Evolutionary conservation across 140 eudicot genomes (phyloP).

Genomic region (Flaveria floridana): DNA sequence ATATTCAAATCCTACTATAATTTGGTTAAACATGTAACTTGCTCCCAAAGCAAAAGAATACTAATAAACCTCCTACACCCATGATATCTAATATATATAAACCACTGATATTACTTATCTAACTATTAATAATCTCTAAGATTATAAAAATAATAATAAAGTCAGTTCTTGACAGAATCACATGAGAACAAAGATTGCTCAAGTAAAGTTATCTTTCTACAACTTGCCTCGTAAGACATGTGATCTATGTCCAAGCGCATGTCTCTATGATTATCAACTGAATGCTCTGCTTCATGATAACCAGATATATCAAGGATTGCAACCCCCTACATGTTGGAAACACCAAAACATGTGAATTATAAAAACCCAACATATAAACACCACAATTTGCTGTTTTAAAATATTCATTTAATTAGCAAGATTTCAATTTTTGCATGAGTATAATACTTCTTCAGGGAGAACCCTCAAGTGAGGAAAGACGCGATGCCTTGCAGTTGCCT

Average conservation of each 20-base stretch:
- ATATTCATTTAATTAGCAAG: constrained; percentile 13
- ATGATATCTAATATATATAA: no score
- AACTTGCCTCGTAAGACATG: constrained; percentile 93
- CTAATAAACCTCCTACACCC: no score
- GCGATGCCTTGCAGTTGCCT: constrained; percentile 57
- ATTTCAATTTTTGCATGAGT: background rate
- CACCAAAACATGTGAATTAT: constrained; percentile 23
- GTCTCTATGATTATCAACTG: constrained; percentile 81
- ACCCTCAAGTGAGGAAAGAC: constrained; percentile 72
- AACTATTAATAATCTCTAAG: background rate
- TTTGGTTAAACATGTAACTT: background rate
- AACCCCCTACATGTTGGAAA: constrained; percentile 54
- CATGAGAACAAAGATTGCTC: background rate
- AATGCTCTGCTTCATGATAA: constrained; percentile 60
- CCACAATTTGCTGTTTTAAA: background rate
- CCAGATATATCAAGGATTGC: constrained; percentile 71
- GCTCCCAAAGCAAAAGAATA: background rate
- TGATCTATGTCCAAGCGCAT: constrained; percentile 94
- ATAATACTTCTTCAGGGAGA: constrained; percentile 73
- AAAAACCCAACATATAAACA: background rate
- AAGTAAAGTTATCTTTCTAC: background rate
- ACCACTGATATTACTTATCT: background rate
- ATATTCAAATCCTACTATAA: background rate
- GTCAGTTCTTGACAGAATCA: no score
- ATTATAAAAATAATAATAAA: no score